Base-by-base conservation (phyloP, 331 rosid species). In the Acacia concinna region DNA sequence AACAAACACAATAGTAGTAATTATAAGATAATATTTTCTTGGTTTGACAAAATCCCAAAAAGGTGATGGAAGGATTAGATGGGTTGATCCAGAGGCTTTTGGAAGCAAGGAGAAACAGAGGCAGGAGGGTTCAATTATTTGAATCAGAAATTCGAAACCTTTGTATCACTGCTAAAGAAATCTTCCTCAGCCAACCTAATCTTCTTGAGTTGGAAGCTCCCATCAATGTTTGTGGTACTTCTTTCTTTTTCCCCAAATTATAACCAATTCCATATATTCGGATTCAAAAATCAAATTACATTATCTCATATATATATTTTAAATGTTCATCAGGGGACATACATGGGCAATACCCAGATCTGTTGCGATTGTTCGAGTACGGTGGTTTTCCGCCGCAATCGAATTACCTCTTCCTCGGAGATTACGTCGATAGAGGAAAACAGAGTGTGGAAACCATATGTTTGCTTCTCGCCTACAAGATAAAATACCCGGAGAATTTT, bases 361-460 rank as follows among this genome's bases (percentile, higher is more conserved):
- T 90, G 18, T 59, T 90, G 62, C 82, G 94, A 2, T 57, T 87
- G 31, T 90, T 90, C 20, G 89, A 90, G 41, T 80, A 76, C 13
- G 94, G 91, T 1, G 94, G 94, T 1, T 90, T 88, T 71, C 94
- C 94, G 1, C 94, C 94, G 0, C 87, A 84, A 9, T 66, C 94
- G 3, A 90, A 86, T 71, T 90, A 90, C 38, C 81, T 90, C 1
- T 90, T 90, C 77, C 89, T 90, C 1, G 94, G 94, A 28, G 94
- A 90, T 83, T 90, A 90, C 10, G 94, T 90, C 2, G 94, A 90
- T 83, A 85, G 94, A 81, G 94, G 94, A 46, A 90, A 88, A 73
- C 94, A 90, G 54, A 88, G 94, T 74, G 57, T 88, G 2, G 94
- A 90, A 65, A 90, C 94, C 1, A 86, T 90, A 78, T 82, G 90